Base-by-base conservation (phyloP, 164 flowering plant genomes). In the Tetracentron sinense region DNA sequence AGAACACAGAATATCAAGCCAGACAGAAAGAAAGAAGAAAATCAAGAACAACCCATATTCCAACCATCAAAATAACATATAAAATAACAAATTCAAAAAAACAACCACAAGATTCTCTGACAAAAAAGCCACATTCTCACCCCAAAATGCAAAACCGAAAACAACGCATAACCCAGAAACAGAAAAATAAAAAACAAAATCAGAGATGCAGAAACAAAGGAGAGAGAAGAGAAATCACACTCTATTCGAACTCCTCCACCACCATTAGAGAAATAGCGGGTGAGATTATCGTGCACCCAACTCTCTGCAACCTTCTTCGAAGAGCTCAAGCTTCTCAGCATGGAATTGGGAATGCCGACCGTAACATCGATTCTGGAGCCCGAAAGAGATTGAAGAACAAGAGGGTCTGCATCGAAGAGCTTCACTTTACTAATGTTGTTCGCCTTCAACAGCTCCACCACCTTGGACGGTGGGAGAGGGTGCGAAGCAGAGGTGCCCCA, bases 211-310 rank as follows among this genome's bases (percentile, higher is more conserved):
- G 10, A 33, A 56, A 33, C 51, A 27, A 58, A 53, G 19, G 46
- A 19, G 15, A 30, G 25, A 33, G 42, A 5, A 56, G 22, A 59
- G n/a, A 38, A 42, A n/a, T 50, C 81, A 63, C 80, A 87, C 97
- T 82, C 80, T 16, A 88, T 83, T 29, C 75, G 83, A 64, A 83
- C 84, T 44, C 77, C 69, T 21, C 61, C 58, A 46, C 61, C 74
- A 0, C 76, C 78, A 72, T 60, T 61, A 22, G 83, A 74, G 59
- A 79, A 33, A 63, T 81, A 87, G 26, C 96, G 86, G 31, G 94
- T 83, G 59, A 88, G 87, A 74, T 93, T 88, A 56, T 93, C 92
- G 61, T 93, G 98, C 27, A 93, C 94, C 97, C 97, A 90, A 56
- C 73, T 74, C 57, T 74, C 75, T 0, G 98, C 97, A 26, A 78